Evolutionary conservation across 306 rosid genomes (phyloP).

Genomic region (Sicyos edulis): DNA sequence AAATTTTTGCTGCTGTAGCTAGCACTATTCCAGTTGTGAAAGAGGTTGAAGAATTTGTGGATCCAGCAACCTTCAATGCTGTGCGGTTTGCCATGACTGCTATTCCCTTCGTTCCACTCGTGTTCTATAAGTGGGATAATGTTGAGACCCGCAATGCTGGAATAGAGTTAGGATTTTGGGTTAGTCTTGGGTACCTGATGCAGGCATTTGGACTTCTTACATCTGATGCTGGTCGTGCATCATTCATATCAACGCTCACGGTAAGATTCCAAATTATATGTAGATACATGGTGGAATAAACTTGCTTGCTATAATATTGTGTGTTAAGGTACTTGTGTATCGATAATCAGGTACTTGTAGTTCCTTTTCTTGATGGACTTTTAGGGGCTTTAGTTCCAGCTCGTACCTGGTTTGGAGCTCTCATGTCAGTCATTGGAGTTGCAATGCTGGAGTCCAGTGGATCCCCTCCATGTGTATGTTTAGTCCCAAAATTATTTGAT

Average conservation of each 20-base stretch:
- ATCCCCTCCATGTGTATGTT: constrained; percentile 56
- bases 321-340: constrained; percentile 28
- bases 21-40: constrained; percentile 66
- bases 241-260: constrained; percentile 60
- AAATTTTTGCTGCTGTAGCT: constrained; percentile 35
- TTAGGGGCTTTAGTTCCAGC: constrained; percentile 58
- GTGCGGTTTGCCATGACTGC: constrained; percentile 61
- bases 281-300: not conserved
- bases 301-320: constrained; percentile 12
- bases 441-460: constrained; percentile 76
- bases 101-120: constrained; percentile 62
- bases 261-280: constrained; percentile 30
- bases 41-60: constrained; percentile 59
- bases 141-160: constrained; percentile 51
- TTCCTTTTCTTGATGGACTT: constrained; percentile 76
- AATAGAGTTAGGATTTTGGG: constrained; percentile 77
- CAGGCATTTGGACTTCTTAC: constrained; percentile 72
- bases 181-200: constrained; percentile 67
- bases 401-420: constrained; percentile 70
- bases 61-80: constrained; percentile 64
- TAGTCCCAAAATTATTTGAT: not conserved
- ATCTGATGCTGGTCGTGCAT: constrained; percentile 76
- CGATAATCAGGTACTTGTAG: constrained; percentile 57
- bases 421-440: constrained; percentile 57
- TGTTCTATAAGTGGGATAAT: constrained; percentile 40